Evolutionary conservation across 176 grass and related monocot genomes (phyloP).

Genomic region (Ananas comosus): DNA sequence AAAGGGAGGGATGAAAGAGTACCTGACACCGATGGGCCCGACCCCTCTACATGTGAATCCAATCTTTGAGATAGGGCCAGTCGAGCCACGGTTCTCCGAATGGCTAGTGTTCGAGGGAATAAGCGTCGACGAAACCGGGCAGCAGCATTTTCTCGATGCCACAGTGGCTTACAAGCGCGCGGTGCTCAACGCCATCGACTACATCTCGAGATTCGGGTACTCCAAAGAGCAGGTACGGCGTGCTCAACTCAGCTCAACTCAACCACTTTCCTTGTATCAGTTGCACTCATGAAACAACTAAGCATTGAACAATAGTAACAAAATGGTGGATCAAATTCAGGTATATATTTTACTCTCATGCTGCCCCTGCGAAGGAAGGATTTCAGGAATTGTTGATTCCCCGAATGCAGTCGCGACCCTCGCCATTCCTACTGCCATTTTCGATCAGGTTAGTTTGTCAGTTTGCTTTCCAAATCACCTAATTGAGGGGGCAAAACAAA

Average conservation of each 20-base stretch:
- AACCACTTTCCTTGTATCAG: neutral
- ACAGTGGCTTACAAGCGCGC: conserved; percentile 82
- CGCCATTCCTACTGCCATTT: conserved; percentile 84
- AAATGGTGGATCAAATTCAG: conserved; percentile 20
- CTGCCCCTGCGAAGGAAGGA: conserved; percentile 90
- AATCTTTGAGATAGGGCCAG: conserved; percentile 92
- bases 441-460: conserved; percentile 56
- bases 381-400: conserved; percentile 82
- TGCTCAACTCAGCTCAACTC: neutral
- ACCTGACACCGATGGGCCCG: conserved; percentile 79
- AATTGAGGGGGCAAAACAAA: conserved; percentile 10
- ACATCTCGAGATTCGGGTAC: conserved; percentile 81
- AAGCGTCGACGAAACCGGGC: conserved; percentile 82
- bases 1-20: conserved; percentile 84
- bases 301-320: neutral
- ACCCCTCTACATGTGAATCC: conserved; percentile 80
- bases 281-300: neutral
- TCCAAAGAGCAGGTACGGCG: conserved; percentile 81
- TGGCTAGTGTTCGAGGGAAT: conserved; percentile 98
- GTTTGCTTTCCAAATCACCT: neutral
- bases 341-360: conserved; percentile 83
- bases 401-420: conserved; percentile 86
- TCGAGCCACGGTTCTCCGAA: conserved; percentile 83
- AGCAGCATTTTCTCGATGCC: conserved; percentile 86
- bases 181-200: conserved; percentile 86